Conservation (phyloP, 78 protist genomes). For the Bigelowiella natans region DNA sequence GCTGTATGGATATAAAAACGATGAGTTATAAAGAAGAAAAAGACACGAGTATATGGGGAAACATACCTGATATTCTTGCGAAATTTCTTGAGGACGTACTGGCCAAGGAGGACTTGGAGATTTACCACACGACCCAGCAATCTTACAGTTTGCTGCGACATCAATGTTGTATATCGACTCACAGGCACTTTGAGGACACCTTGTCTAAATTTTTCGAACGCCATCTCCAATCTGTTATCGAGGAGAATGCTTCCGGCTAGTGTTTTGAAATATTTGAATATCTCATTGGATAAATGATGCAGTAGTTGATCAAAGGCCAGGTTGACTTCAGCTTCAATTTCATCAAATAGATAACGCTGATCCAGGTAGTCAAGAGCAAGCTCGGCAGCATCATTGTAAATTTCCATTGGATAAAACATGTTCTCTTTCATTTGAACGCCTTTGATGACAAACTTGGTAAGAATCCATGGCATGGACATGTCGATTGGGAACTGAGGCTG, state of each 20-base stretch:
- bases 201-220: neutral
- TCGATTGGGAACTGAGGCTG: slow-evolving; percentile 14
- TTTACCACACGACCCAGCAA: slow-evolving; percentile 6
- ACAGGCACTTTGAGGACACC: neutral
- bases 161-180: slow-evolving; percentile 1
- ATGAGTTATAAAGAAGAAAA: neutral
- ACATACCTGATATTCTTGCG: neutral
- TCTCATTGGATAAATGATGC: neutral
- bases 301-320: slow-evolving; percentile 11
- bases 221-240: neutral
- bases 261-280: slow-evolving; percentile 1
- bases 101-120: neutral
- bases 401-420: neutral
- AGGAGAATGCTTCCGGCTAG: slow-evolving; percentile 1
- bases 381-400: slow-evolving; percentile 14
- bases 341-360: slow-evolving; percentile 8
- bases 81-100: neutral
- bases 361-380: neutral
- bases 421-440: neutral
- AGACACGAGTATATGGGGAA: neutral
- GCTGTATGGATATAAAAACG: neutral
- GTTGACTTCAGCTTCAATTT: slow-evolving; percentile 16
- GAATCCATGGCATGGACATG: slow-evolving; percentile 22
- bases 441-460: neutral
- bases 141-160: neutral